These are phyloP conservation scores for Pterula multifida DNA, from an alignment of 1,284 basidiomycete species.

Conservation along the genomic window DNA sequence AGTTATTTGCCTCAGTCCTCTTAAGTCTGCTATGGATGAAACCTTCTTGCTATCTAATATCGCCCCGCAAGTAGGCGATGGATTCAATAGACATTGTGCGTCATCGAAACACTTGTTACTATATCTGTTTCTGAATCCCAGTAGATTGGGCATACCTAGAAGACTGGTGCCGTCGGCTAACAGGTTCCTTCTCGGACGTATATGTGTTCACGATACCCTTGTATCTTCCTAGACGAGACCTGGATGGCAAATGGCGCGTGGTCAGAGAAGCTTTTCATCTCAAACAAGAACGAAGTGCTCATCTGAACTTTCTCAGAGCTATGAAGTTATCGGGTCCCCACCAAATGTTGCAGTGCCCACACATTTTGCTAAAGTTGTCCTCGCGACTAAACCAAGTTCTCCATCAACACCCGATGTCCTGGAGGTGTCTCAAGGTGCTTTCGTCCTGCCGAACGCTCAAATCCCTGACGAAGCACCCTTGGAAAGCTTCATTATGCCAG, in stretches of 20 bases:
- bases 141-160: conserved; percentile 94
- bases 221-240: conserved; percentile 80
- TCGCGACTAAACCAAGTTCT: conserved; percentile 67
- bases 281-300: conserved; percentile 1
- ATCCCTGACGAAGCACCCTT: conserved; percentile 80
- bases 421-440: conserved; percentile 83
- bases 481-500: conserved; percentile 69
- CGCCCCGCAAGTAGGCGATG: conserved; percentile 94
- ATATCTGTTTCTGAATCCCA: conserved; percentile 1
- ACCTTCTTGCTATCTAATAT: conserved; percentile 95
- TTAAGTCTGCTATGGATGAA: conserved; percentile 87
- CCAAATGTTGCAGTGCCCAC: conserved; percentile 91
- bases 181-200: conserved; percentile 80
- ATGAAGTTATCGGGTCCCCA: conserved; percentile 91
- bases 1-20: neutral
- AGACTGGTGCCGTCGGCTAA: conserved; percentile 89
- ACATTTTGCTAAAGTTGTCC: conserved; percentile 95
- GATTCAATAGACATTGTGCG: conserved; percentile 94
- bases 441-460: conserved; percentile 83
- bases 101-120: conserved; percentile 8
- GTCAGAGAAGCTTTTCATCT: conserved; percentile 35
- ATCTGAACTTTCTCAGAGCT: conserved; percentile 34
- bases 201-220: conserved; percentile 97
- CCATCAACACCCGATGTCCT: conserved; percentile 57
- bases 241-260: conserved; percentile 91